Evolutionary conservation across 2,329 filamentous ascomycete genomes (phyloP), one percentile per base, ranked within the genome.

Genomic region (Verticillium klebahnii): DNA sequence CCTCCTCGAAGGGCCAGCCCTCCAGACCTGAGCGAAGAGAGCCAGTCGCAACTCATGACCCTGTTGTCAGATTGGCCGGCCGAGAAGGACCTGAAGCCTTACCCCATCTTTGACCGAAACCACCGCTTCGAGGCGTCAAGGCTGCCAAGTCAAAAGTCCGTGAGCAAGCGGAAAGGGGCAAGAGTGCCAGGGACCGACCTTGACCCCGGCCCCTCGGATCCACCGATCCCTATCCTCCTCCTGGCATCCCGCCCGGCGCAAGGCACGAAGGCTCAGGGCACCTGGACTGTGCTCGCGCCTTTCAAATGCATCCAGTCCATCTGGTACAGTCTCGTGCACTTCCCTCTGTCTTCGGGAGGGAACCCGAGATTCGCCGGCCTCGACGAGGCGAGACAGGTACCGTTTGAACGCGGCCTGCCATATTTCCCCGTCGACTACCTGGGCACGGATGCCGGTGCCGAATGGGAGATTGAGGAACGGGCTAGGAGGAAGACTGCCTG

Each of bases 341-440:
- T 89, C 63, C 91, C 92, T 0, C 80, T 96, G 0, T 90, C 88
- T 0, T 90, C 88, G 1, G 93, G 93, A 8, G 89, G 89, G 0
- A 96, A 92, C 63, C 90, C 92, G 1, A 83, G 89, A 29, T 92
- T 96, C 67, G 94, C 91, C 1, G 94, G 95, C 0, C 70, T 97
- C 36, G 82, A 91, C 55, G 90, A 99, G 74, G 82, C 87, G 58
- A 85, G 88, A 39, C 94, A 98, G 72, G 82, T 96, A 25, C 80
- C 87, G 1, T 96, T 97, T 70, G 93, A 98, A 76, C 85, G 87
- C 23, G 86, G 86, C 0, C 77, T 83, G 40, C 87, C 92, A 1
- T 96, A 90, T 85, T 99, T 97, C 70, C 95, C 95, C 0, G 89
- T 86, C 3, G 95, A 99, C 73, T 91, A 86, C 65, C 88, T 91